Base-by-base conservation (phyloP, 768 basidiomycete species). In the Lactifluus piperatus region DNA sequence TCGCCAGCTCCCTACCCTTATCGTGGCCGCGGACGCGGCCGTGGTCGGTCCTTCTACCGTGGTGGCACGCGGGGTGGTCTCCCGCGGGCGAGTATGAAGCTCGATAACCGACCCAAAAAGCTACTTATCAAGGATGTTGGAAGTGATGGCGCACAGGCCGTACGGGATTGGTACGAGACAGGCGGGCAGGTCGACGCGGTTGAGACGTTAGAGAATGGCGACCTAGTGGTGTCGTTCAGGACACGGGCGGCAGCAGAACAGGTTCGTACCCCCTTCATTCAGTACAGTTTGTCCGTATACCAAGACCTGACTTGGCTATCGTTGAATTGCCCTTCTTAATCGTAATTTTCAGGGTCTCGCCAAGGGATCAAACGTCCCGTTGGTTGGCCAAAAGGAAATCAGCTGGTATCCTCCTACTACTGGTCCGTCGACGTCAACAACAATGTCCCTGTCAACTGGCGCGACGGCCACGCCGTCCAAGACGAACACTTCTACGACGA, bases 81-180 rank as follows among this genome's bases (percentile, higher is more conserved):
- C 47, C 77, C 83, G 10, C 79, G 86, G 43, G 75, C 77, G 10
- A 91, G 84, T 66, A 88, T 95, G 86, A 88, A 88, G 68, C 80
- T 97, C 29, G 93, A 97, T 71, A 92, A 94, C 67, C 82, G 93
- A 18, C 88, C 93, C 10, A 88, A 84, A 74, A 85, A 82, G 71
- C 73, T 97, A 24, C 72, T 87, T 22, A 75, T 97, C 29, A 86
- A 89, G 67, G 88, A 86, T 37, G 81, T 81, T 9, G 71, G 76
- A 36, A 77, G 79, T 20, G 75, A 75, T n/a, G 75, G 75, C 30
- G 62, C 82, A 32, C 82, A 85, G 61, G 77, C 80, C 6, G 73
- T 94, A 59, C 81, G 80, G 62, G 84, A 89, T 65, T 94, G 90
- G 88, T 95, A 86, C 69, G 88, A 91, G 79, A 84, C 81, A 13